These are phyloP conservation scores for Tylopilus felleus DNA, from an alignment of 768 basidiomycete genomes.

Conservation along the genomic window DNA sequence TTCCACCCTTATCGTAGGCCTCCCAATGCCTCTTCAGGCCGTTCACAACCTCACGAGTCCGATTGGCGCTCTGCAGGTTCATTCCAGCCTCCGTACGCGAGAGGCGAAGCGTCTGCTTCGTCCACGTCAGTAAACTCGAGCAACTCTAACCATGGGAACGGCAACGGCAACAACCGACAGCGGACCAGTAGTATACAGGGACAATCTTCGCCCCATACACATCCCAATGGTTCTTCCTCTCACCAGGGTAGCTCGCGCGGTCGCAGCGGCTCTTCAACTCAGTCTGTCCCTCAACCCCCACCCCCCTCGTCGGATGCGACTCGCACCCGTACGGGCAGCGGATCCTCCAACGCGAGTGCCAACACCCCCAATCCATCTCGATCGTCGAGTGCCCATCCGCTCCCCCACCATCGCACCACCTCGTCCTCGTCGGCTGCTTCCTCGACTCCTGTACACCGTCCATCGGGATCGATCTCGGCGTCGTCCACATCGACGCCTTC, in stretches of 20 bases:
- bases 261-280: constrained; percentile 35
- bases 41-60: constrained; percentile 22
- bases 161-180: constrained; percentile 40
- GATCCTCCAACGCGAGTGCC: constrained; percentile 23
- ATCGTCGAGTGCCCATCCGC: constrained; percentile 23
- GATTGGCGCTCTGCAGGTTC: constrained; percentile 51
- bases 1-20: constrained; percentile 85
- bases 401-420: constrained; percentile 31
- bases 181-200: constrained; percentile 74
- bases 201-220: constrained; percentile 51
- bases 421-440: constrained; percentile 30
- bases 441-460: constrained; percentile 19
- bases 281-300: constrained; percentile 27
- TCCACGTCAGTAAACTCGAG: constrained; percentile 74
- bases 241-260: constrained; percentile 34
- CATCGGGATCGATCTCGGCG: constrained; percentile 27
- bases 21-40: constrained; percentile 30
- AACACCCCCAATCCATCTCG: constrained; percentile 9
- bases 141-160: constrained; percentile 32
- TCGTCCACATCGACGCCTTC: constrained; percentile 29
- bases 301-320: constrained; percentile 22
- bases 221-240: constrained; percentile 29
- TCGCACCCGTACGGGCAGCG: constrained; percentile 31
- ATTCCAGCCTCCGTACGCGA: constrained; percentile 76
- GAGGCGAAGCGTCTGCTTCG: constrained; percentile 76